Base-by-base conservation (phyloP, 805 yeast genomes). In the Yarrowia sp. region DNA sequence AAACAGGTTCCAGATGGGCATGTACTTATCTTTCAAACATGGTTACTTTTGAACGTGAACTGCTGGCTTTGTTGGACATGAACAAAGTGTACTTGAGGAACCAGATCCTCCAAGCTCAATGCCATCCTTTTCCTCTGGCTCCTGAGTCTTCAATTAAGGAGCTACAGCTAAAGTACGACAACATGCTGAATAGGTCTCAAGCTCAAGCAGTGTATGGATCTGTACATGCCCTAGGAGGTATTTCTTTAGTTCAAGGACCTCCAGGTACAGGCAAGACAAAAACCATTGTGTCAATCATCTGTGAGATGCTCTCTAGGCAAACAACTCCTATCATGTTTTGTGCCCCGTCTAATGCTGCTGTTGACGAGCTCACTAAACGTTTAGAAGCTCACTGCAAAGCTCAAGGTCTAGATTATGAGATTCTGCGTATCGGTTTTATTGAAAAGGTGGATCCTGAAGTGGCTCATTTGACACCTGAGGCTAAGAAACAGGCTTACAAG, bases 251-350 rank as follows among this genome's bases (percentile, higher is more conserved):
- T 4, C 55, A 48, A 8, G 55, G 55, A 13, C 55, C 55, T 11
- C 55, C 55, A 17, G 55, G 55, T 33, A 48, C 55, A 18, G 55
- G 55, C 6, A 48, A 48, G 31, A 48, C 55, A 3, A 33, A 8
- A 9, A 48, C 55, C 11, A 48, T 48, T 33, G 55, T 48, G 5
- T 9, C 55, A 3, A 48, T 48, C 4, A 17, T 48, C 1, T 14
- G 31, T 1, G 31, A 48, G 33, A 13, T 47, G 22, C n/a, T 47
- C 4, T 22, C 28, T 2, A 15, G 17, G 3, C 31, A 22, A 1
- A 1, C 15, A 1, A 17, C 4, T 13, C 55, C 41, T 3, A 8
- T 48, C 55, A 35, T 48, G 55, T 48, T 35, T 15, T 48, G 55
- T 48, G 55, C 41, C 1, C 55, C 41, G 4, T 48, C 55, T 7